Conservation (phyloP, 176 grass and related monocot species). For the Oryza glaberrima region DNA sequence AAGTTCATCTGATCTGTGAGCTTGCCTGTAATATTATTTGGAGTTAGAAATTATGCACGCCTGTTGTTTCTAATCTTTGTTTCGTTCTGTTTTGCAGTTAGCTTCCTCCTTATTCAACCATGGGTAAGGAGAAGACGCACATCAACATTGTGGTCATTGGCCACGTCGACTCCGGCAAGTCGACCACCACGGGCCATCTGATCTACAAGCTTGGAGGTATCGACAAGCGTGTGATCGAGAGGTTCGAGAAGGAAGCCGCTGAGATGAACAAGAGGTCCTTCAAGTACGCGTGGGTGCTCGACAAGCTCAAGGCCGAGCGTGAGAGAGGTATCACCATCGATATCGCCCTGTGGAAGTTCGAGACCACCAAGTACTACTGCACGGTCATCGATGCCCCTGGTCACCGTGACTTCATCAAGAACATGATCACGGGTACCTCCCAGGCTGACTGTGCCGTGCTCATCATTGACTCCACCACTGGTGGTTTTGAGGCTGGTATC, state of each 20-base stretch:
- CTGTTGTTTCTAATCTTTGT: background rate
- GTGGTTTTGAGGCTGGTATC: slow-evolving; percentile 91
- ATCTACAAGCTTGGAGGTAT: slow-evolving; percentile 95
- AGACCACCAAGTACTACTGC: slow-evolving; percentile 82
- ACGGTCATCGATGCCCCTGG: slow-evolving; percentile 86
- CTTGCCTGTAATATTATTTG: background rate
- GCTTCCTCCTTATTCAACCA: slow-evolving; percentile 19
- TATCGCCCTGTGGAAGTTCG: slow-evolving; percentile 81
- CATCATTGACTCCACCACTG: slow-evolving; percentile 85
- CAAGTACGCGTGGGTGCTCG: slow-evolving; percentile 89
- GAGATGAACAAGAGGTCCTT: slow-evolving; percentile 88
- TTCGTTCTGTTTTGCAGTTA: background rate
- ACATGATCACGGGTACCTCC: slow-evolving; percentile 87
- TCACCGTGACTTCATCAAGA: slow-evolving; percentile 89
- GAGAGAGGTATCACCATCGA: slow-evolving; percentile 83
- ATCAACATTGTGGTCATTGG: slow-evolving; percentile 70
- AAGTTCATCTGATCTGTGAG: background rate
- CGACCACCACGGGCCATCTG: slow-evolving; percentile 83
- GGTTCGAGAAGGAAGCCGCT: slow-evolving; percentile 74
- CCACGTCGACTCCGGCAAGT: slow-evolving; percentile 84
- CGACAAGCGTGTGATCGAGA: slow-evolving; percentile 90
- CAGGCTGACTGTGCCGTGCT: slow-evolving; percentile 86
- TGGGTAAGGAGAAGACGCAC: slow-evolving; percentile 67
- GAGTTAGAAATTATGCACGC: too few relatives aligned
- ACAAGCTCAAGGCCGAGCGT: slow-evolving; percentile 91